A percentile compares a stretch with the other conserved stretches of the same genome.
These are phyloP conservation scores for Arthrinium puccinioides DNA, from an alignment of 2,329 filamentous ascomycete genomes.

Conservation along the genomic window DNA sequence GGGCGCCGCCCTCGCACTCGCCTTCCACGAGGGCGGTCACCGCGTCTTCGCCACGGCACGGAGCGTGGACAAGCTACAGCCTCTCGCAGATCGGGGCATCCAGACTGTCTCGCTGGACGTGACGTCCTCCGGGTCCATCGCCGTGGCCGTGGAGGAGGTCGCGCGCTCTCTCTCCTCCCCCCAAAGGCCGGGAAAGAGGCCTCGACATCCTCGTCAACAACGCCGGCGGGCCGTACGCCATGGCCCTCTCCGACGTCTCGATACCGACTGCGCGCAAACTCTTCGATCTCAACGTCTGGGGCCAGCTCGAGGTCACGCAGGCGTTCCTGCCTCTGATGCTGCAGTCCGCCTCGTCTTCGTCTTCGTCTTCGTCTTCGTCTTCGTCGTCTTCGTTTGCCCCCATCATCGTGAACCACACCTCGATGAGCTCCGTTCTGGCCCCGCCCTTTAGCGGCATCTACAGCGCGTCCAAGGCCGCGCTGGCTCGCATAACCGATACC, in stretches of 20 bases:
- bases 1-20: conserved; percentile 4
- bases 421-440: conserved; percentile 7
- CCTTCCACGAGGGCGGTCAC: conserved; percentile 1
- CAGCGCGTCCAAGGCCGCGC: conserved; percentile 19
- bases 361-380: too few species aligned
- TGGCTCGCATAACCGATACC: conserved; percentile 17
- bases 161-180: background rate
- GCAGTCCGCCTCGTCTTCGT: too few species aligned
- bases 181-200: background rate
- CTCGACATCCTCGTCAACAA: conserved; percentile 5
- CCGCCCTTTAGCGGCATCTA: conserved; percentile 11
- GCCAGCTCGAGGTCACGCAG: conserved; percentile 2
- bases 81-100: background rate
- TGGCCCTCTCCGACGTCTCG: conserved; percentile 2
- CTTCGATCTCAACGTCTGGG: conserved; percentile 5
- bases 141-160: background rate
- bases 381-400: too few species aligned
- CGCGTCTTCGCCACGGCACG: conserved; percentile 6
- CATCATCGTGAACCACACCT: conserved; percentile 18
- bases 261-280: background rate
- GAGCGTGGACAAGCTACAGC: conserved; percentile 1
- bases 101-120: conserved; percentile 1
- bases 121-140: background rate
- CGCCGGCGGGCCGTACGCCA: background rate
- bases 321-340: conserved; percentile 2